Evolutionary conservation across 2,329 filamentous ascomycete species (phyloP), one percentile per base, ranked within the genome.

Genomic region (Alternaria rosae): DNA sequence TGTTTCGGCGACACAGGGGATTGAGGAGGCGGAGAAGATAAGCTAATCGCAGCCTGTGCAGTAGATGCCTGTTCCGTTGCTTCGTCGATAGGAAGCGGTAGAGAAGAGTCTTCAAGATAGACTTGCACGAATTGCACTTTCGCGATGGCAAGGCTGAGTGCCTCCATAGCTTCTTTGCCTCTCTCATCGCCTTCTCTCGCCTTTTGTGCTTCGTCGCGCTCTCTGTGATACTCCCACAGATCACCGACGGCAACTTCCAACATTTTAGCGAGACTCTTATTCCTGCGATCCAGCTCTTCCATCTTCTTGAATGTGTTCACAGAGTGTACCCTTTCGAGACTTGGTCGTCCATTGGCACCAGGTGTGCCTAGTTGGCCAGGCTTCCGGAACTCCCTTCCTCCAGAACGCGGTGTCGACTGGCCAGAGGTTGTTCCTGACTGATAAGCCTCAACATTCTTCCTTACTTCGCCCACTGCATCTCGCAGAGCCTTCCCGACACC

Each of bases 401-500:
- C 76, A 20, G 77, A 73, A 47, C 77, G 67, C 13, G 75, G 76
- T 10, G 75, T 75, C 17, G 48, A 72, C 20, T 76, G 74, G 5
- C 77, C 73, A 5, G 77, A 76, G 21, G 42, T 61, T 5, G 55
- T 60, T 13, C 67, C 70, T 12, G 71, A 66, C 65, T 92, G 89
- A 30, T 91, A 83, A 28, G 85, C 86, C 71, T 91, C 87, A 67
- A 94, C 87, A 67, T 93, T 93, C 71, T 91, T 91, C 62, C 87
- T 87, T 52, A 94, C 90, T 78, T 96, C 92, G 9, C 89, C 90
- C 73, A 95, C 86, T 17, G 92, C 92, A 68, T 92, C 91, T n/a
- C 92, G 87, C 7, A 95, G 88, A 0, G 90, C 91, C 76, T 91
- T 90, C 73, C 93, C 93, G 58, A 95, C 90, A 7, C 91, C 91